Percentiles rank a stretch among this genome's conserved stretches.
Conservation (phyloP, 768 basidiomycete species). For the Tubosaeta brunneosetosa region DNA sequence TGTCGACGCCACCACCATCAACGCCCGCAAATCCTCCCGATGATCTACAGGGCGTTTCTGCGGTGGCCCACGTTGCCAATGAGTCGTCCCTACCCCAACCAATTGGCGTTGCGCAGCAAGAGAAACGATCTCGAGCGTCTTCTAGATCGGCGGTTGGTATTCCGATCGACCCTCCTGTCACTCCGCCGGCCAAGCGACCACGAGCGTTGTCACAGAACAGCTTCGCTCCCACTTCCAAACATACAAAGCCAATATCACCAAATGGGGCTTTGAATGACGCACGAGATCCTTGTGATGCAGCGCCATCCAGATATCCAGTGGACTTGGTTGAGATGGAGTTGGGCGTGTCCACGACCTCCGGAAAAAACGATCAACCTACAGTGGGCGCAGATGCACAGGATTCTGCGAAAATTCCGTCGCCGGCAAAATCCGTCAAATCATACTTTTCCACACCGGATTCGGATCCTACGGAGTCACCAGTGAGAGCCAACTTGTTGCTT, state of each 20-base stretch:
- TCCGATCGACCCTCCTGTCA: constrained; percentile 7
- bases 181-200: constrained; percentile 25
- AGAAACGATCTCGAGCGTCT: constrained; percentile 27
- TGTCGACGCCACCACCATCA: constrained; percentile 26
- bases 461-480: constrained; percentile 24
- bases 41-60: constrained; percentile 8
- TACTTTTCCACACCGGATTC: constrained; percentile 38
- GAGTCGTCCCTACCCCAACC: constrained; percentile 13
- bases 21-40: constrained; percentile 16
- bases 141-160: constrained; percentile 28
- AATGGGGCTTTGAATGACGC: constrained; percentile 8
- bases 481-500: constrained; percentile 23
- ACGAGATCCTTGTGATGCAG: neutral
- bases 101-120: constrained; percentile 11
- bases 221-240: neutral
- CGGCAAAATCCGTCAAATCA: constrained; percentile 32
- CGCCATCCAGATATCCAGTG: neutral
- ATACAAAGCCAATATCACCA: constrained; percentile 1
- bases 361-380: neutral
- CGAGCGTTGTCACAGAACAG: constrained; percentile 8
- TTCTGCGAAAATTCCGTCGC: constrained; percentile 22
- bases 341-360: constrained; percentile 1
- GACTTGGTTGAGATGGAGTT: neutral
- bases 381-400: neutral
- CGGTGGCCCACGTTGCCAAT: constrained; percentile 8